Conservation (phyloP, 768 basidiomycete genomes). For the Calocybe gangraenosa region DNA sequence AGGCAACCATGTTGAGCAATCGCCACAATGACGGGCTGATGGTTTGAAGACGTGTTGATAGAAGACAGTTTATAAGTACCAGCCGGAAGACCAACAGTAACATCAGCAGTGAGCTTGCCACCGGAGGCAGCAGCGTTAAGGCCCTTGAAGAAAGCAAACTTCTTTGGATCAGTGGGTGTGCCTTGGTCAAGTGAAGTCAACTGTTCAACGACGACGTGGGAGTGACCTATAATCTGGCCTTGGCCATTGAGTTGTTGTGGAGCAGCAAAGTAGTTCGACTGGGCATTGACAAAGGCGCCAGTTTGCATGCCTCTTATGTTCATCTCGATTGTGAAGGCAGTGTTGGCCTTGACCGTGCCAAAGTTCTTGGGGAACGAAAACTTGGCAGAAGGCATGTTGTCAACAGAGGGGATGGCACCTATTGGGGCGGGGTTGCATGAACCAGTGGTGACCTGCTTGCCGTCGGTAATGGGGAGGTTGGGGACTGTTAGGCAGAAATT, state of each 20-base stretch:
- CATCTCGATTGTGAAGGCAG: slow-evolving; percentile 39
- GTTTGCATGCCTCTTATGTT: slow-evolving; percentile 29
- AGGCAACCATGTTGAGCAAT: slow-evolving; percentile 48
- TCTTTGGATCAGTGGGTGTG: slow-evolving; percentile 40
- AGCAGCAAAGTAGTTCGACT: slow-evolving; percentile 38
- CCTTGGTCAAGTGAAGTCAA: slow-evolving; percentile 27
- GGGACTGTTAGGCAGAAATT: slow-evolving; percentile 41
- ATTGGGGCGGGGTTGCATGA: slow-evolving; percentile 27
- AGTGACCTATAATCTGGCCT: slow-evolving; percentile 41
- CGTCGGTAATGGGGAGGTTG: slow-evolving; percentile 52
- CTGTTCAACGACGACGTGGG: slow-evolving; percentile 42
- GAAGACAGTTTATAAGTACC: slow-evolving; percentile 54
- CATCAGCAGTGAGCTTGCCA: slow-evolving; percentile 43
- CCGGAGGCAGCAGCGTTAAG: slow-evolving; percentile 44
- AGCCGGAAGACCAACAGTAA: slow-evolving; percentile 48
- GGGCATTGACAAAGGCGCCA: slow-evolving; percentile 42
- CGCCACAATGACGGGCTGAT: slow-evolving; percentile 43
- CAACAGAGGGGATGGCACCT: slow-evolving; percentile 39
- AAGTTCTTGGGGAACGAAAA: slow-evolving; percentile 32
- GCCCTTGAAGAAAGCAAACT: slow-evolving; percentile 67
- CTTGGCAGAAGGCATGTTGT: slow-evolving; percentile 37
- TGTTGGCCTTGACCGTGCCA: slow-evolving; percentile 34
- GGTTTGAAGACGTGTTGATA: slow-evolving; percentile 48
- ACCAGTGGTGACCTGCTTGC: slow-evolving; percentile 26
- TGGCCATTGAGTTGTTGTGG: slow-evolving; percentile 39